These are phyloP conservation scores for Pelargonium fulgidum DNA, from an alignment of 441 rosid genomes.

Conservation along the genomic window DNA sequence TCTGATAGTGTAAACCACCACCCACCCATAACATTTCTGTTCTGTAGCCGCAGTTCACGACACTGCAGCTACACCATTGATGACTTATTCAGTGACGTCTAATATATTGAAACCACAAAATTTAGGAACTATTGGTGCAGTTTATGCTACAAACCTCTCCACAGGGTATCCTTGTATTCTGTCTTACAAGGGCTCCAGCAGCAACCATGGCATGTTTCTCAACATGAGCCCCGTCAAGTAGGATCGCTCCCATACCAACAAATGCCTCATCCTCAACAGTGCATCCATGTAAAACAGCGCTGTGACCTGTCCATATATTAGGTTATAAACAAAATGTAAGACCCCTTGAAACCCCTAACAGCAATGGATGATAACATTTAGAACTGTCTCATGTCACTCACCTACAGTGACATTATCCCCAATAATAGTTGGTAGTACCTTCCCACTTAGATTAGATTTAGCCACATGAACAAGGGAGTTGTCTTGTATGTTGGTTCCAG, in stretches of 20 bases:
- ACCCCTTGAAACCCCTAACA: background rate
- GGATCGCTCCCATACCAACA: slow-evolving; percentile 86
- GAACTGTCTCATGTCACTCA: slow-evolving; percentile 28
- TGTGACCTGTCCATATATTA: slow-evolving; percentile 54
- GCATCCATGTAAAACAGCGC: slow-evolving; percentile 96
- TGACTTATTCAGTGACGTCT: background rate
- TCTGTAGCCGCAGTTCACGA: background rate
- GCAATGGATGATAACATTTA: background rate
- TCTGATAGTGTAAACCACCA: background rate
- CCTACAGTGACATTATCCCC: slow-evolving; percentile 93
- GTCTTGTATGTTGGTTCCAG: slow-evolving; percentile 92
- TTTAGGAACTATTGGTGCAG: background rate
- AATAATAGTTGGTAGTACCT: slow-evolving; percentile 72
- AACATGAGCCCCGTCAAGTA: slow-evolving; percentile 72
- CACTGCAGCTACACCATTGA: background rate
- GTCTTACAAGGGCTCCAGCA: slow-evolving; percentile 11
- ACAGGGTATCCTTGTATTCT: slow-evolving; percentile 9
- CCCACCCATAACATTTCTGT: background rate
- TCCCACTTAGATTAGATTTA: slow-evolving; percentile 86
- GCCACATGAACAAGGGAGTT: slow-evolving; percentile 30
- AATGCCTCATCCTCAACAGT: slow-evolving; percentile 86
- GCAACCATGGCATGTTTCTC: slow-evolving; percentile 11
- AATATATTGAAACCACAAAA: background rate
- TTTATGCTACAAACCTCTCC: slow-evolving; percentile 1
- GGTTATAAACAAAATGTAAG: slow-evolving; percentile 1